Base-by-base conservation (phyloP, 2,329 filamentous ascomycete species). In the Byssoonygena ceratinophila region DNA sequence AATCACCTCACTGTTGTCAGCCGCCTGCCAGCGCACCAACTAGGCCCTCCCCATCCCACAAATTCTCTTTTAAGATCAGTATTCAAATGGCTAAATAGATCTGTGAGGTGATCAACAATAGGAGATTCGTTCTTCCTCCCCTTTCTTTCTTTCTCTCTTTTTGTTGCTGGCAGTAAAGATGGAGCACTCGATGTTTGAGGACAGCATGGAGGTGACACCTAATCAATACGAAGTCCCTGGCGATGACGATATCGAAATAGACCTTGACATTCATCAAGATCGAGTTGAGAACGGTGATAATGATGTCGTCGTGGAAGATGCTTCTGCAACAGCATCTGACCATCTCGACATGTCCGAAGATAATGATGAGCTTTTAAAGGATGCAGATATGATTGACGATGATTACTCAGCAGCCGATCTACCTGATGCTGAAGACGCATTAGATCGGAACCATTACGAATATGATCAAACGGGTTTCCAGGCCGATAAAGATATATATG, bases 241-340 rank as follows among this genome's bases (percentile, higher is more conserved):
- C 44, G 65, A 60, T 20, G 59, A 55, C 45, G 61, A 64, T 40
- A 73, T 76, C 51, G 77, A 80, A 54, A 79, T 83, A 55, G 80
- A 83, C 58, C 71, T 83, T 55, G 79, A 81, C 55, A 67, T 71
- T 60, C 64, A 61, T 43, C 64, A 63, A 14, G 60, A 63, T 20
- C 59, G 56, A n/a, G 59, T 58, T 34, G 57, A 60, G 27, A 64
- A 66, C 23, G 73, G 82, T 54, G 76, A 81, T 58, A 76, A 81
- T 58, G 71, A 74, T 54, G 78, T 80, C 50, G 70, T 79, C 46
- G 74, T 79, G 59, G 81, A 83, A 58, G 68, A 70, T 52, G 65
- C 67, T 41, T 69, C 68, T 54, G 68, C 71, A 37, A 63, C 65
- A 43, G 65, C 73, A 58, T 63, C 73, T 20, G 67, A 59, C 55